A percentile compares a stretch with the other conserved stretches of the same genome.
Conservation (phyloP, 1,284 basidiomycete genomes). For the Puccinia coronata region DNA sequence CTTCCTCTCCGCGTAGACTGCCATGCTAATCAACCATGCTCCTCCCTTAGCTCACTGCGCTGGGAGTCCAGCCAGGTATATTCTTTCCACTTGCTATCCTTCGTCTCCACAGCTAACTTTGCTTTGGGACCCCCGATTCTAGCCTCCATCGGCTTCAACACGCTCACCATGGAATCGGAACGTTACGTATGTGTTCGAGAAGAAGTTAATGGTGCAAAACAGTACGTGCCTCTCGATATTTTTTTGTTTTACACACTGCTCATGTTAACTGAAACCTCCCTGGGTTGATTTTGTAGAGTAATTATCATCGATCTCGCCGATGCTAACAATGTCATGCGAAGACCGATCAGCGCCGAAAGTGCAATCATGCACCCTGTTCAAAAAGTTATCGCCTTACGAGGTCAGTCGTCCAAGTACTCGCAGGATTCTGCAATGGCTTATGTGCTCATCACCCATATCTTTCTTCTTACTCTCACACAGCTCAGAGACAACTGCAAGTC, state of each 20-base stretch:
- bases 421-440: slow-evolving; percentile 6
- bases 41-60: slow-evolving; percentile 77
- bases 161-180: slow-evolving; percentile 92
- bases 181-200: slow-evolving; percentile 92
- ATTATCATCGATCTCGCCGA: slow-evolving; percentile 95
- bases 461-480: slow-evolving; percentile 63
- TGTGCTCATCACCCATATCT: slow-evolving; percentile 52
- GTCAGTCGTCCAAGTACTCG: slow-evolving; percentile 13
- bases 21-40: slow-evolving; percentile 9
- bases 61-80: slow-evolving; percentile 79
- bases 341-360: slow-evolving; percentile 96
- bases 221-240: slow-evolving; percentile 58
- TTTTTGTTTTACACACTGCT: neutral
- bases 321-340: slow-evolving; percentile 90
- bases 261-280: slow-evolving; percentile 6
- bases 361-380: slow-evolving; percentile 98
- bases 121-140: neutral
- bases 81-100: neutral
- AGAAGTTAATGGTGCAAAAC: slow-evolving; percentile 84
- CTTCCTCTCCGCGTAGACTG: neutral
- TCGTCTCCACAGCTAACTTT: neutral
- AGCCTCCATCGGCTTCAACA: slow-evolving; percentile 95
- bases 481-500: slow-evolving; percentile 90
- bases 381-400: slow-evolving; percentile 85
- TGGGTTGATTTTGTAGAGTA: slow-evolving; percentile 61